Evolutionary conservation across 2,329 filamentous ascomycete species (phyloP).

Genomic region (Berkeleyomyces rouxiae): DNA sequence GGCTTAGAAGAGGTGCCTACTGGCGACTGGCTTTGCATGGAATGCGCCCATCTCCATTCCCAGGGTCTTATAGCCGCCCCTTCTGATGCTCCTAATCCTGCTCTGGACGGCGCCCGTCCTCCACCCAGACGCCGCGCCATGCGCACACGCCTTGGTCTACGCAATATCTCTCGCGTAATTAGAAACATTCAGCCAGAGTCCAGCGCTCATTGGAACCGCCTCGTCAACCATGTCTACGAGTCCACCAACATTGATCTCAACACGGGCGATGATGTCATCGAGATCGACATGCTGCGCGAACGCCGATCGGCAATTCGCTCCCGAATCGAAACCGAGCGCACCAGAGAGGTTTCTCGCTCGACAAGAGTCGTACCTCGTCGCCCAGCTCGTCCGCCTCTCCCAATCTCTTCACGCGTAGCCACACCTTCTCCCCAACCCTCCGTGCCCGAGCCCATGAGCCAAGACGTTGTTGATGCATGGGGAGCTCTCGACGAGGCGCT

Average conservation of each 20-base stretch:
- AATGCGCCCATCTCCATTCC: conserved; percentile 44
- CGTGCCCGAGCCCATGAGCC: conserved; percentile 14
- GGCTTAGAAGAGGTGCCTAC: conserved; percentile 61
- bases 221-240: conserved; percentile 46
- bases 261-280: conserved; percentile 30
- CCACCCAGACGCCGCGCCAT: conserved; percentile 23
- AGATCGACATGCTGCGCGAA: conserved; percentile 25
- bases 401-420: background rate
- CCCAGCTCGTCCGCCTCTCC: background rate
- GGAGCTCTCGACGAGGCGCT: conserved; percentile 76
- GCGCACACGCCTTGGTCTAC: conserved; percentile 19
- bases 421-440: background rate
- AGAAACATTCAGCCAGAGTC: conserved; percentile 32
- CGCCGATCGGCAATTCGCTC: conserved; percentile 37
- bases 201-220: conserved; percentile 50
- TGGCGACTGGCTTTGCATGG: conserved; percentile 81
- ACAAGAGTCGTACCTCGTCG: background rate
- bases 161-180: conserved; percentile 20
- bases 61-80: conserved; percentile 12
- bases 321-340: conserved; percentile 34
- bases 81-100: background rate
- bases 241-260: conserved; percentile 53
- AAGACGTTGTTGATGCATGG: conserved; percentile 75
- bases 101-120: conserved; percentile 17
- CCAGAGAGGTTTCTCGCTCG: conserved; percentile 17